Percentiles rank a stretch among this genome's conserved stretches.
phyloP scores from a whole-genome alignment of 352 stramenopile genomes.

The Hyaloperonospora arabidopsidis region DNA sequence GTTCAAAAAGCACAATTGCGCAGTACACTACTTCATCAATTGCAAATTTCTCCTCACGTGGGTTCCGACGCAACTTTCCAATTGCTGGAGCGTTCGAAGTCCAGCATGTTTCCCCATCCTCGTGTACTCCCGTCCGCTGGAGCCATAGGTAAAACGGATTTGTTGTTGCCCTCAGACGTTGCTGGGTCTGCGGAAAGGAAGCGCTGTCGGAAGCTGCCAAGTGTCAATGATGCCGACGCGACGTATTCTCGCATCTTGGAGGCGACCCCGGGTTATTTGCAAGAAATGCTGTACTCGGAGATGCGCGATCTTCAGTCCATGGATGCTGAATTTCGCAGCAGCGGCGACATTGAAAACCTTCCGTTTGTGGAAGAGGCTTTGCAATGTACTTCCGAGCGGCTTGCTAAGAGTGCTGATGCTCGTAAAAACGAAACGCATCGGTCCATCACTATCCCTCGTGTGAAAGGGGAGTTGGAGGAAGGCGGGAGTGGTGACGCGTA shows the following conservation, averaged over 20 bases:
- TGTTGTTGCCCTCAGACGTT: conserved; percentile 9
- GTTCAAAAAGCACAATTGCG: conserved; percentile 76
- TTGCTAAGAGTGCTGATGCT: conserved; percentile 26
- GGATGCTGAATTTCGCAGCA: conserved; percentile 64
- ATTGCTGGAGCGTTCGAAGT: conserved; percentile 62
- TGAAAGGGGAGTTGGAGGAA: conserved; percentile 13
- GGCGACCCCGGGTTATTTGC: conserved; percentile 56
- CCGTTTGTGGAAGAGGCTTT: conserved; percentile 79
- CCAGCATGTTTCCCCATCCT: conserved; percentile 62
- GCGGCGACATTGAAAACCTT: conserved; percentile 60
- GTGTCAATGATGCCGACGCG: conserved; percentile 58
- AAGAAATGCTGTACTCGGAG: conserved; percentile 48
- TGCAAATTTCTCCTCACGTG: conserved; percentile 53
- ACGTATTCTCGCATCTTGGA: conserved; percentile 70
- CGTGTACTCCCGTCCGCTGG: conserved; percentile 18
- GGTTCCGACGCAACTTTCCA: conserved; percentile 52
- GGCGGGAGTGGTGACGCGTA: conserved; percentile 37
- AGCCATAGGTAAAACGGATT: conserved; percentile 5
- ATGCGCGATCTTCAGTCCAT: conserved; percentile 63
- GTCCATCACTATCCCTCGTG: neutral
- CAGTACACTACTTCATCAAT: conserved; percentile 55
- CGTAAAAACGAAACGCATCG: neutral
- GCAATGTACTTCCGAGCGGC: conserved; percentile 50
- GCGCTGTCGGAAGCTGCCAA: conserved; percentile 42
- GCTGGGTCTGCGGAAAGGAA: conserved; percentile 29